Evolutionary conservation across 129 eudicot species (phyloP).

Genomic region (Silybum marianum): DNA sequence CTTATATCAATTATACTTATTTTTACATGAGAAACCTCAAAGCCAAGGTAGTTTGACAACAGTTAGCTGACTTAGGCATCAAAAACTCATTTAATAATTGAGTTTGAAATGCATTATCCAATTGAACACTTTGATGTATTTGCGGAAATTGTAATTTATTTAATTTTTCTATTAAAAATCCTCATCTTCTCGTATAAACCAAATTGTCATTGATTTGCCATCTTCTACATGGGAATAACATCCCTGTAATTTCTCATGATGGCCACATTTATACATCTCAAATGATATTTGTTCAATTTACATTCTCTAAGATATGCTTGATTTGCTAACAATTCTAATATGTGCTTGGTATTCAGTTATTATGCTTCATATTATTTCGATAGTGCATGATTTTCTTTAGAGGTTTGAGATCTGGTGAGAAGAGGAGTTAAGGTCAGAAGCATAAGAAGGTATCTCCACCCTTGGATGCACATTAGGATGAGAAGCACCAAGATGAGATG

Average conservation of each 20-base stretch:
- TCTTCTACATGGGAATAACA: too few relatives aligned
- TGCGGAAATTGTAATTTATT: neutral
- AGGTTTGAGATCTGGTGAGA: too few relatives aligned
- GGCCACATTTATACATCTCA: slow-evolving; percentile 15
- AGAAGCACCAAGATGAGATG: too few relatives aligned
- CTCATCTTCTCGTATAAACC: neutral
- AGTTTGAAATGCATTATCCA: neutral
- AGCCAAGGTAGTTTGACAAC: neutral
- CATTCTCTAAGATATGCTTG: neutral
- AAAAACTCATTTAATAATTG: neutral
- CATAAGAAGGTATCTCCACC: too few relatives aligned
- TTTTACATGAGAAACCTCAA: neutral
- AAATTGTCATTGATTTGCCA: too few relatives aligned
- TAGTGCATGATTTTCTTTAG: too few relatives aligned
- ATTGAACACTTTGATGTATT: neutral
- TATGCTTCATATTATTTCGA: neutral
- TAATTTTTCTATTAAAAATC: too few relatives aligned
- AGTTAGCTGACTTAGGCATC: neutral
- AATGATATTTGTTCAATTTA: neutral
- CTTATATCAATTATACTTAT: too few relatives aligned
- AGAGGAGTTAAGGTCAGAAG: too few relatives aligned
- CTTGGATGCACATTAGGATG: too few relatives aligned
- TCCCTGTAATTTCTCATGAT: slow-evolving; percentile 13
- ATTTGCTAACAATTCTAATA: neutral
- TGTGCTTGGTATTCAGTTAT: neutral